Evolutionary conservation across 805 yeast genomes (phyloP).

Genomic region (Starmerella kuoi): DNA sequence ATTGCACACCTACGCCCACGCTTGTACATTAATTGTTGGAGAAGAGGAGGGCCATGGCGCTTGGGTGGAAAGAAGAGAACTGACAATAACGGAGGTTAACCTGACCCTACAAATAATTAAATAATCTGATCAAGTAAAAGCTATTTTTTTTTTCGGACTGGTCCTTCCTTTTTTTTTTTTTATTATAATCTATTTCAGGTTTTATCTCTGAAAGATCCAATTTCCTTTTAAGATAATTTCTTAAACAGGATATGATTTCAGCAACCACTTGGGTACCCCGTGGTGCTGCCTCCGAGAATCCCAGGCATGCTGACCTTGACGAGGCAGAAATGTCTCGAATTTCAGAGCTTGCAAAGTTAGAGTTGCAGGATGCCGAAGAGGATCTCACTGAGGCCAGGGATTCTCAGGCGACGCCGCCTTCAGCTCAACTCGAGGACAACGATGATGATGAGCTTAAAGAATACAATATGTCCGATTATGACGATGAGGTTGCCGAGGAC

Average conservation of each 20-base stretch:
- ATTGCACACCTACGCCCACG: too few relatives aligned
- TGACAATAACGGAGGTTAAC: not conserved
- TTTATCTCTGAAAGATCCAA: too few relatives aligned
- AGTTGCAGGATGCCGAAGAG: conserved; percentile 62
- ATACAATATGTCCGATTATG: conserved; percentile 26
- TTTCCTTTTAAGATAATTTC: not conserved
- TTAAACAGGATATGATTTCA: conserved; percentile 39
- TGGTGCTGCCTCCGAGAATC: conserved; percentile 87
- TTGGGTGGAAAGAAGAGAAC: too few relatives aligned
- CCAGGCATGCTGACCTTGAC: conserved; percentile 73
- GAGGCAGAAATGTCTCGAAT: conserved; percentile 91
- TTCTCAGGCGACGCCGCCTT: conserved; percentile 17
- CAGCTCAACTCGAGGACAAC: conserved; percentile 7
- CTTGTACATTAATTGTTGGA: too few relatives aligned
- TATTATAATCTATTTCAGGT: too few relatives aligned
- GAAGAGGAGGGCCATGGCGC: too few relatives aligned
- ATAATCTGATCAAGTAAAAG: conserved; percentile 1
- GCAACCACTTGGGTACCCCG: conserved; percentile 93
- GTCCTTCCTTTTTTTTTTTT: too few relatives aligned
- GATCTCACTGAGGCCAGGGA: conserved; percentile 42
- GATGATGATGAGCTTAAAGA: conserved; percentile 50
- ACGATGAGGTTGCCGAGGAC: conserved; percentile 43
- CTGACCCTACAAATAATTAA: conserved; percentile 17
- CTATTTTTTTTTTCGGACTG: not conserved
- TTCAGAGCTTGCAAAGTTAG: conserved; percentile 68